Base-by-base conservation (phyloP, 129 eudicot genomes). In the Helianthus tuberosus region DNA sequence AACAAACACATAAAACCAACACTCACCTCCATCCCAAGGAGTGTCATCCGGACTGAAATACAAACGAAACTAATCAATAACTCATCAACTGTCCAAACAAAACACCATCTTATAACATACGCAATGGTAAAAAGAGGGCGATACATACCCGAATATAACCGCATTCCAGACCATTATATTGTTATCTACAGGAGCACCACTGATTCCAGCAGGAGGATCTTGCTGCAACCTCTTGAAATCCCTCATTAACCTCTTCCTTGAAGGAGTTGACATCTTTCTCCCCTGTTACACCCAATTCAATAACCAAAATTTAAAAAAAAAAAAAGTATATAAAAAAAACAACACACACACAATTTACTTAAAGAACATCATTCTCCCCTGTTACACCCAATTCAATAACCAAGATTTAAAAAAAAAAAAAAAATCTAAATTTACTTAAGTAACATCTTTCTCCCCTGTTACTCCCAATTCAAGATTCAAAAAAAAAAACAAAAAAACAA, bases 181-280 rank as follows among this genome's bases (percentile, higher is more conserved):
- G 68, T 82, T 84, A 55, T 87, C 92, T 12, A 74, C 71, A 6
- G 89, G 89, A 3, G 89, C 89, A 57, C 89, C 89, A 62, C 89
- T 85, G 74, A 85, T 84, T 63, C 92, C 92, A 58, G 92, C 92
- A 6, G 92, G 92, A 36, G 92, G 92, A 66, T 87, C 92, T 75
- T 84, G 92, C 83, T 84, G 89, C 52, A 87, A 53, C 80, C 92
- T 73, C 79, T 84, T 87, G 50, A 87, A 87, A 71, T 87, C 92
- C 83, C 92, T 81, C 92, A 87, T 87, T 82, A 87, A 64, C 66
- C 92, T 82, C 83, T 87, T 87, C 77, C 87, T 79, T n/a, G 92
- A 67, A 36, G 92, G 87, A 43, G 92, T 84, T 14, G 92, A 87
- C 92, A 87, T 87, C 73, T 54, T 76, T 51, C 39, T 61, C 73